Evolutionary conservation across 768 basidiomycete genomes (phyloP).

Genomic region (Leccinum fibrillosum): DNA sequence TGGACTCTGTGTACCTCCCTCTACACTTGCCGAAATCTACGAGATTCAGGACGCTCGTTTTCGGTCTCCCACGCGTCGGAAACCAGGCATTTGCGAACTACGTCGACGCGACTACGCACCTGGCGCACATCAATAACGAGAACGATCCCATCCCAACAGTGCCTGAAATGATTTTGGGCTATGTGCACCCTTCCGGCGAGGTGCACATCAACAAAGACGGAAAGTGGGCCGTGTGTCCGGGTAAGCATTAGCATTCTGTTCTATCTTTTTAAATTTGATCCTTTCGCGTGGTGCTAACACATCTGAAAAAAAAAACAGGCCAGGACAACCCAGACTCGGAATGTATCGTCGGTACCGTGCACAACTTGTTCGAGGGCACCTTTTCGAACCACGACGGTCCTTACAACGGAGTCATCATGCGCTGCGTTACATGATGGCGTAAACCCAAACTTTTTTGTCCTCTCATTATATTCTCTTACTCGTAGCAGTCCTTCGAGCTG

Average conservation of each 20-base stretch:
- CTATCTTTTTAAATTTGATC: background rate
- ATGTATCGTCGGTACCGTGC: constrained; percentile 20
- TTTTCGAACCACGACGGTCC: constrained; percentile 45
- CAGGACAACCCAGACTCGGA: constrained; percentile 53
- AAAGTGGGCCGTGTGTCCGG: constrained; percentile 53
- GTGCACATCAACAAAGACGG: constrained; percentile 41
- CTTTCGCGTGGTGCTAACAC: background rate
- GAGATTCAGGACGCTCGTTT: constrained; percentile 27
- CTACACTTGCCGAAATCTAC: constrained; percentile 31
- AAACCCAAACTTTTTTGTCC: background rate
- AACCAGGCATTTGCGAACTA: constrained; percentile 59
- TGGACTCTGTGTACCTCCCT: constrained; percentile 37
- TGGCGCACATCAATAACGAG: constrained; percentile 54
- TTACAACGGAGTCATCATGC: constrained; percentile 26
- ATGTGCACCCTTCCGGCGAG: constrained; percentile 38
- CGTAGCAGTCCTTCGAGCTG: background rate
- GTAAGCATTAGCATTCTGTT: constrained; percentile 15
- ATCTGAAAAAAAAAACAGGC: constrained; percentile 34
- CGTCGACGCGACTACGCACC: constrained; percentile 40
- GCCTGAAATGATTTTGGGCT: constrained; percentile 34
- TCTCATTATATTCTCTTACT: background rate
- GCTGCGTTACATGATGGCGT: background rate
- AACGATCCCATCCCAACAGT: constrained; percentile 37
- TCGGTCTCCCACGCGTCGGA: constrained; percentile 41
- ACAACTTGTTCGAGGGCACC: constrained; percentile 41